A percentile compares a stretch with the other conserved stretches of the same genome.
Evolutionary conservation across 2,329 filamentous ascomycete species (phyloP).

Genomic region (Capronia epimyces): DNA sequence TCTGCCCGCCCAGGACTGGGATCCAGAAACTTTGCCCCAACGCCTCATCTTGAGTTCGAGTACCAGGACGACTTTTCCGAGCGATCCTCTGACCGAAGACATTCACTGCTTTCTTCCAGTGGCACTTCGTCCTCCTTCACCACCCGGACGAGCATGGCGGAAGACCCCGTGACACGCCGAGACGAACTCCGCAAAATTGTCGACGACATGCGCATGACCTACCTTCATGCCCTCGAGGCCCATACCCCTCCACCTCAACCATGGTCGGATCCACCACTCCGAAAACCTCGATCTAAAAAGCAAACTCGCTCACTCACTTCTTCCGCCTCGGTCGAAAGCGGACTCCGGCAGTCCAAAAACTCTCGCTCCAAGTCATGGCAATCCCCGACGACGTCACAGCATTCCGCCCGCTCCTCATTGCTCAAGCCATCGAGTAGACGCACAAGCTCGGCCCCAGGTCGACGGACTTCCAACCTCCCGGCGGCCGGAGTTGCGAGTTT

Average conservation of each 20-base stretch:
- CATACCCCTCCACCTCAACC: slow-evolving; percentile 13
- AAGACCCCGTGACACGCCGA: slow-evolving; percentile 22
- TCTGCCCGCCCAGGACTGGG: neutral
- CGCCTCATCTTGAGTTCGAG: slow-evolving; percentile 11
- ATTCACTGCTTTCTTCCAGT: slow-evolving; percentile 24
- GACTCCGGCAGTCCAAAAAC: slow-evolving; percentile 9
- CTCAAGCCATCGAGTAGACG: slow-evolving; percentile 10
- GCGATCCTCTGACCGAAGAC: slow-evolving; percentile 20
- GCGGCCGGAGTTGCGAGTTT: slow-evolving; percentile 15
- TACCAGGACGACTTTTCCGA: slow-evolving; percentile 24
- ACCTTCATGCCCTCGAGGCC: slow-evolving; percentile 28
- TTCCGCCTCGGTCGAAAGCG: slow-evolving; percentile 18
- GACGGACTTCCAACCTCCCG: slow-evolving; percentile 14
- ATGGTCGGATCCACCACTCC: slow-evolving; percentile 2
- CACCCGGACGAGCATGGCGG: slow-evolving; percentile 23
- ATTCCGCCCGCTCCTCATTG: slow-evolving; percentile 3
- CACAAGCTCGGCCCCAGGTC: slow-evolving; percentile 16
- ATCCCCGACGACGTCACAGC: slow-evolving; percentile 10
- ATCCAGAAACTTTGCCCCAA: slow-evolving; percentile 6
- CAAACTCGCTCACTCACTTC: slow-evolving; percentile 20
- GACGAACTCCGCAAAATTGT: slow-evolving; percentile 29
- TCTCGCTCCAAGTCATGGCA: slow-evolving; percentile 21
- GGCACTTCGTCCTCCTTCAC: slow-evolving; percentile 25
- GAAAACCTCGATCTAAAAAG: slow-evolving; percentile 18
- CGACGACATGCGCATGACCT: slow-evolving; percentile 28